Percentiles rank a stretch among this genome's conserved stretches.
Evolutionary conservation across 2,329 filamentous ascomycete species (phyloP).

Genomic region (Acrocalymma vagum): DNA sequence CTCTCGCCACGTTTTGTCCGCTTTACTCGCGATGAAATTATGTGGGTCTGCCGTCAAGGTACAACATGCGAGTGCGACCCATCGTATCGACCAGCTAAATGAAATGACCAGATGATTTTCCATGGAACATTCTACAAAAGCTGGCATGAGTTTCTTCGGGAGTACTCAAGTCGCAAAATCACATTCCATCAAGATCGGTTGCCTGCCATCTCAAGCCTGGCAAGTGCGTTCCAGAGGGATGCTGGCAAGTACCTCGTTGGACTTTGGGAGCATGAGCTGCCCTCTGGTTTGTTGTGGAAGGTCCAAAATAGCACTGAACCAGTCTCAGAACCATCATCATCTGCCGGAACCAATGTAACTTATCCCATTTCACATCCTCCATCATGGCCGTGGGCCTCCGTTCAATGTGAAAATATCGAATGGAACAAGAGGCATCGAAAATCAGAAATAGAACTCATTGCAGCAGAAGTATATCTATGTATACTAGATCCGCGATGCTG

Average conservation of each 20-base stretch:
- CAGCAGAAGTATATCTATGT: too few relatives aligned
- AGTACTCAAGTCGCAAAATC: constrained; percentile 1
- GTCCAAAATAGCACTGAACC: too few relatives aligned
- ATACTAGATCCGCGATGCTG: too few relatives aligned
- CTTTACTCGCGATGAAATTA: constrained; percentile 10
- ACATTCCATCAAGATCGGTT: constrained; percentile 8
- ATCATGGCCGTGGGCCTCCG: too few relatives aligned
- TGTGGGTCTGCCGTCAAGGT: constrained; percentile 7
- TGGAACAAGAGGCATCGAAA: too few relatives aligned
- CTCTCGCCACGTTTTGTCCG: constrained; percentile 10
- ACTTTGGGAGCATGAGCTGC: too few relatives aligned
- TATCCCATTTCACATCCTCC: too few relatives aligned
- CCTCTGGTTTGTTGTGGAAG: too few relatives aligned
- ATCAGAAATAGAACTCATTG: too few relatives aligned
- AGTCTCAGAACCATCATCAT: too few relatives aligned
- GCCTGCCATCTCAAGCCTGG: constrained; percentile 17
- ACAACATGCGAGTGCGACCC: constrained; percentile 8
- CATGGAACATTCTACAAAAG: not conserved
- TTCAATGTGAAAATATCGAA: too few relatives aligned
- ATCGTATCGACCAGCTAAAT: not conserved
- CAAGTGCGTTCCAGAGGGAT: not conserved
- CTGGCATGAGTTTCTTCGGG: constrained; percentile 1
- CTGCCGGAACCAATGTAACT: too few relatives aligned
- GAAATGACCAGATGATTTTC: not conserved
- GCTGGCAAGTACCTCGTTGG: constrained; percentile 12